Conservation (phyloP, 2,329 filamentous ascomycete genomes). For the Thelonectria discophora region DNA sequence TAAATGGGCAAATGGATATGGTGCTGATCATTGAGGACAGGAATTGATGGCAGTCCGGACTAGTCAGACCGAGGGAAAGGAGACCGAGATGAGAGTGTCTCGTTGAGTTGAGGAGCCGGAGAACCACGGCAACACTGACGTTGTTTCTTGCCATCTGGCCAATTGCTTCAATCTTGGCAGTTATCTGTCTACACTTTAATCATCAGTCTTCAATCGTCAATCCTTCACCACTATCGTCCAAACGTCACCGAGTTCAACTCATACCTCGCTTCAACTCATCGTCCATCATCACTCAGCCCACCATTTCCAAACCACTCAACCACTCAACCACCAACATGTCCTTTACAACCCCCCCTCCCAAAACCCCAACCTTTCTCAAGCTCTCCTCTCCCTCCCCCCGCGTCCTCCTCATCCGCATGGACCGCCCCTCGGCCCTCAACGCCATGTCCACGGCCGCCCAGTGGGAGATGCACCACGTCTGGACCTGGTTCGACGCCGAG, state of each 20-base stretch:
- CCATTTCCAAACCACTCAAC: no score
- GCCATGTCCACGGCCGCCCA: constrained; percentile 34
- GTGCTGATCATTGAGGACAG: background rate
- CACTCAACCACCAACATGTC: constrained; percentile 10
- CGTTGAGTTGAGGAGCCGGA: background rate
- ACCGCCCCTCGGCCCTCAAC: constrained; percentile 58
- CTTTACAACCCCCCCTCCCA: constrained; percentile 24
- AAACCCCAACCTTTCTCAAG: constrained; percentile 26
- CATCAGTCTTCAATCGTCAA: background rate
- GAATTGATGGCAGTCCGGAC: background rate
- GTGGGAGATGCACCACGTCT: constrained; percentile 44
- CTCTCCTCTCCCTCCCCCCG: constrained; percentile 57
- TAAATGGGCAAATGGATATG: no score
- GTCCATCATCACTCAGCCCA: no score
- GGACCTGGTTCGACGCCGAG: constrained; percentile 63
- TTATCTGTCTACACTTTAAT: background rate
- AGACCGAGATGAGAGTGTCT: background rate
- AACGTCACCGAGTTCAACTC: background rate
- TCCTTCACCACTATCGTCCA: background rate
- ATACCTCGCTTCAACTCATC: no score
- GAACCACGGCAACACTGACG: constrained; percentile 1
- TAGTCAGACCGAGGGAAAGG: background rate
- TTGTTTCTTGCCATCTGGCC: background rate
- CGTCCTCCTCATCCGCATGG: constrained; percentile 62
- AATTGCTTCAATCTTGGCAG: background rate